Evolutionary conservation across 2,329 filamentous ascomycete species (phyloP), one percentile per base, ranked within the genome.

Genomic region (Botrytis paeoniae): DNA sequence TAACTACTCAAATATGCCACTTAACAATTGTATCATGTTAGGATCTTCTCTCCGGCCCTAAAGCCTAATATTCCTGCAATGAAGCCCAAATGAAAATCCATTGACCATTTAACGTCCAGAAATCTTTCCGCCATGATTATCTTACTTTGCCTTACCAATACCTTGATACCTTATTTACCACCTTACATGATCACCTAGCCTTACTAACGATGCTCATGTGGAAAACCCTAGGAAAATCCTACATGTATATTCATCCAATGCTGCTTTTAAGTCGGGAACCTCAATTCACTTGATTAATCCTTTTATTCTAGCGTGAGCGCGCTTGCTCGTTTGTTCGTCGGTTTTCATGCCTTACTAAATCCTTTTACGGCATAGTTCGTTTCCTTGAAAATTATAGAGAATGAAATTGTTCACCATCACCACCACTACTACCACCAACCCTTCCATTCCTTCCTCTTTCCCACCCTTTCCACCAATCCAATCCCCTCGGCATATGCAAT

Each of bases 251-350:
- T 48, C 59, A 48, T 70, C 32, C 60, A 68, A 69, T 70, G 73
- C 72, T 70, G 71, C 69, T 73, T 72, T 75, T 69, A 69, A 29
- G 22, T 25, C 32, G 65, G 20, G 12, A 39, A 45, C 41, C 18
- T 14, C 45, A 57, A 57, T 54, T 35, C 48, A 71, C 43, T 43
- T 25, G 22, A 6, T 54, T 20, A 8, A 41, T 65, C 43, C 59
- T n/a, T 39, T 20, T 12, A 48, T 76, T 74, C 74, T 77, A 81
- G 80, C 81, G 70, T 51, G 63, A 61, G 76, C 81, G 81, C 82
- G 82, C 81, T 83, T 83, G 81, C 80, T 82, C 79, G 75, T 79
- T 78, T 80, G 77, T 75, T 72, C 77, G 16, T 73, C 54, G n/a
- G 29, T 66, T 66, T 66, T 41, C 68, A 54, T n/a, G 74, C 73